Conservation (phyloP, 2,329 filamentous ascomycete species). For the Nigrograna mackinnonii region DNA sequence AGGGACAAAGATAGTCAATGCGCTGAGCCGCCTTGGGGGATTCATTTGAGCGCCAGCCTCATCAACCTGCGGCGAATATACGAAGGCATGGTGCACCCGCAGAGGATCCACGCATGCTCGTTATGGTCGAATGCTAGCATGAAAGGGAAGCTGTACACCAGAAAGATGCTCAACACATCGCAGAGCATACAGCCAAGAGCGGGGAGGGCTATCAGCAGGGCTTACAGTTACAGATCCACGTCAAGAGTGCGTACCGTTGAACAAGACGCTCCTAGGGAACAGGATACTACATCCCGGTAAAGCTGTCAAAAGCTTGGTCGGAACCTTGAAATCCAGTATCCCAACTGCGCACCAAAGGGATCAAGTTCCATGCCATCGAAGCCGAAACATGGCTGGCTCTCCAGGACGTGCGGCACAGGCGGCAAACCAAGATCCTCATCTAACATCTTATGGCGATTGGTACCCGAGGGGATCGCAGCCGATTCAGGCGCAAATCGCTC, state of each 20-base stretch:
- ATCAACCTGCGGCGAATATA: neutral
- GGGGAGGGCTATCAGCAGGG: neutral
- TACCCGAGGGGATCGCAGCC: neutral
- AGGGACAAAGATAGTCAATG: neutral
- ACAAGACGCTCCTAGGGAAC: too few relatives aligned
- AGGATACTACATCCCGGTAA: neutral
- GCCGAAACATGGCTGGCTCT: conserved; percentile 1
- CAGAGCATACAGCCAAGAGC: neutral
- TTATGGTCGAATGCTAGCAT: neutral
- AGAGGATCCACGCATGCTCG: neutral
- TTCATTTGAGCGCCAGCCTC: neutral
- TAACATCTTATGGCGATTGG: neutral
- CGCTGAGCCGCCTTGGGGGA: neutral
- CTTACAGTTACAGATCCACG: neutral
- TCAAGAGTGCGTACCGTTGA: too few relatives aligned
- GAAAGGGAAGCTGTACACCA: neutral
- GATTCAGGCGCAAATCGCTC: too few relatives aligned
- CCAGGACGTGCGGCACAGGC: neutral
- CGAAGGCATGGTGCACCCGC: neutral
- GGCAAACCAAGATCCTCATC: neutral
- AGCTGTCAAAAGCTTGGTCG: neutral
- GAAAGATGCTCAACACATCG: neutral
- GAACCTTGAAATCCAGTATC: conserved; percentile 6
- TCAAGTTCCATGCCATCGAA: conserved; percentile 4
- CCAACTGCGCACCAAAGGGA: conserved; percentile 3